phyloP scores from a whole-genome alignment of 768 basidiomycete genomes.

The Collybiopsis luxurians region DNA sequence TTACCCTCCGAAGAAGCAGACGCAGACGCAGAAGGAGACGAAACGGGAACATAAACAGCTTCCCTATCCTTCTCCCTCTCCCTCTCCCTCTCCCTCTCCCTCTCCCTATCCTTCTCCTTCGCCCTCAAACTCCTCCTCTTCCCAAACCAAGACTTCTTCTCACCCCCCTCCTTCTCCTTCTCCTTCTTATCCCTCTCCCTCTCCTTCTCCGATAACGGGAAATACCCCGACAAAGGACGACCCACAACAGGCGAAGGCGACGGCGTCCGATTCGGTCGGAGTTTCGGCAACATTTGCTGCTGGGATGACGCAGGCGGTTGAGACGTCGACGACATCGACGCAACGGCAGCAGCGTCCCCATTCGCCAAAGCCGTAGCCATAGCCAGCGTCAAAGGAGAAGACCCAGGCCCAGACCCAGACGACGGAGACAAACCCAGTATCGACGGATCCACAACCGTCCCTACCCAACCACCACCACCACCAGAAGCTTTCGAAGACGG shows the following conservation, averaged over 20 bases:
- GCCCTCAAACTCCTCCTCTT: slow-evolving; percentile 49
- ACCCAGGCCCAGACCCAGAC: background rate
- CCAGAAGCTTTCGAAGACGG: slow-evolving; percentile 1
- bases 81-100: too few relatives aligned
- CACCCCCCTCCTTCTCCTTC: too few relatives aligned
- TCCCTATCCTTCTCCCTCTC: too few relatives aligned
- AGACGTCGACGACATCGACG: too few relatives aligned
- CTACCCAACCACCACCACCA: background rate
- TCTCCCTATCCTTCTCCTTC: slow-evolving; percentile 25
- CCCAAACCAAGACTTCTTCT: slow-evolving; percentile 49
- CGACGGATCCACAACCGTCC: too few relatives aligned
- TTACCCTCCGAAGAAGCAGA: background rate
- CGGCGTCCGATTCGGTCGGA: background rate
- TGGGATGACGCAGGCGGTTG: too few relatives aligned
- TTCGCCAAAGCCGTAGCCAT: too few relatives aligned
- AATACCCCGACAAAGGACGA: background rate
- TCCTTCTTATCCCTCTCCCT: too few relatives aligned
- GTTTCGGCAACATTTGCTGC: background rate
- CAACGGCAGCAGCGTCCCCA: too few relatives aligned
- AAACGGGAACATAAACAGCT: too few relatives aligned
- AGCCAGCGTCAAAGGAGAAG: background rate
- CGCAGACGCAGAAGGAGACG: too few relatives aligned
- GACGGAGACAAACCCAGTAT: too few relatives aligned
- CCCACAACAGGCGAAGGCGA: background rate
- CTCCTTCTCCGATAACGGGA: background rate